Conservation (phyloP, 1,284 basidiomycete species). For the Boletellus deceptivus region DNA sequence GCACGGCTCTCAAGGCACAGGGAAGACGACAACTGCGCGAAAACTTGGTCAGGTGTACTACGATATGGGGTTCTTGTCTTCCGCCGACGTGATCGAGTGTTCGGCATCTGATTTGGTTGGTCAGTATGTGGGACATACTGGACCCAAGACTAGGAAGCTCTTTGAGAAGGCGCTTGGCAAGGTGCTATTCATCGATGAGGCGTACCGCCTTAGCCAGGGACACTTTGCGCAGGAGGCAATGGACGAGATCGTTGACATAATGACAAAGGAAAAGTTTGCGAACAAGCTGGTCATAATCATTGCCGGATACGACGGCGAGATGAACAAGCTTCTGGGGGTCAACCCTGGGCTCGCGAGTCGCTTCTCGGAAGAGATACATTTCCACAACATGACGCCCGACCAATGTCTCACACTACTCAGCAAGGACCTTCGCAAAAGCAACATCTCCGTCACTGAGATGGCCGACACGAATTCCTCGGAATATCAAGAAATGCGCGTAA, state of each 20-base stretch:
- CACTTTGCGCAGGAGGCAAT: constrained; percentile 64
- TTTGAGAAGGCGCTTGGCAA: constrained; percentile 61
- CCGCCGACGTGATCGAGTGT: constrained; percentile 55
- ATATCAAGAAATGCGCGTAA: constrained; percentile 35
- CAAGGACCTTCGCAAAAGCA: constrained; percentile 44
- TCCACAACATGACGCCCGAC: constrained; percentile 48
- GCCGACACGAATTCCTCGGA: constrained; percentile 29
- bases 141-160: constrained; percentile 54
- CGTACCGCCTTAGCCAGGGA: constrained; percentile 57
- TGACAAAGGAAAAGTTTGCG: constrained; percentile 55
- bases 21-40: constrained; percentile 43
- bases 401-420: constrained; percentile 49
- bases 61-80: constrained; percentile 62
- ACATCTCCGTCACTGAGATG: constrained; percentile 40
- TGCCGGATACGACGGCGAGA: constrained; percentile 64
- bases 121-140: constrained; percentile 64
- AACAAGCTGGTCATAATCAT: constrained; percentile 62
- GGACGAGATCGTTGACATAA: constrained; percentile 60
- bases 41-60: constrained; percentile 50
- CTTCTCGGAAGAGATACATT: constrained; percentile 57
- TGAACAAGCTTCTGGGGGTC: constrained; percentile 55
- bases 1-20: constrained; percentile 28
- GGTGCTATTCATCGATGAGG: constrained; percentile 67
- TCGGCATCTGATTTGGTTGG: constrained; percentile 65
- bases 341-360: constrained; percentile 64